A percentile compares a stretch with the other conserved stretches of the same genome.
Evolutionary conservation across 2,329 filamentous ascomycete species (phyloP).

Genomic region (Aspergillus flavus): DNA sequence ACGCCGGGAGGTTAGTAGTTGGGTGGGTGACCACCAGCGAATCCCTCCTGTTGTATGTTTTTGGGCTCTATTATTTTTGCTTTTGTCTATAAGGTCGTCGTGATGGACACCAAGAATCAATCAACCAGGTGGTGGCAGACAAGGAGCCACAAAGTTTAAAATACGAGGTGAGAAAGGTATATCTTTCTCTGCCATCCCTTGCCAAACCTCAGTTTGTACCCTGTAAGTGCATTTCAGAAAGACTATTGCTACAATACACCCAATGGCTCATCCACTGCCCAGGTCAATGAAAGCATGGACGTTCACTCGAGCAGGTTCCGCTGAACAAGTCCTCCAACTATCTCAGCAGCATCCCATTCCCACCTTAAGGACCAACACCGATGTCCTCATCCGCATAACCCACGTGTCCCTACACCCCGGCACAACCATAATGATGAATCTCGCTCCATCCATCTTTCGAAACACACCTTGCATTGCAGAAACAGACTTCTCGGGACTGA

Average conservation of each 20-base stretch:
- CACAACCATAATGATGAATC: constrained; percentile 4
- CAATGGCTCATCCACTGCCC: neutral
- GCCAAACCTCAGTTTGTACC: neutral
- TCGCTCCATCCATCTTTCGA: neutral
- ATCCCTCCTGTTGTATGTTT: too few relatives aligned
- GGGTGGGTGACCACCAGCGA: too few relatives aligned
- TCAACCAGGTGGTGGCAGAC: neutral
- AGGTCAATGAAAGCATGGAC: neutral
- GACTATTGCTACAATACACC: neutral
- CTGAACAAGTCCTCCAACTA: neutral
- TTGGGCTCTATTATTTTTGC: too few relatives aligned
- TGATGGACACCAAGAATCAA: too few relatives aligned
- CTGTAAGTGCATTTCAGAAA: neutral
- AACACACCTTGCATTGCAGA: neutral
- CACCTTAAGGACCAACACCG: neutral
- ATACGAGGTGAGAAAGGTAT: neutral
- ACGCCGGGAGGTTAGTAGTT: too few relatives aligned
- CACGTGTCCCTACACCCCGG: constrained; percentile 3
- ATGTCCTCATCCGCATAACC: neutral
- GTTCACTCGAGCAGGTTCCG: neutral
- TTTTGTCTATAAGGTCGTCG: too few relatives aligned
- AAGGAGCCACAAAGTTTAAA: neutral
- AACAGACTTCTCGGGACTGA: neutral
- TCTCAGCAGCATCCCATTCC: neutral
- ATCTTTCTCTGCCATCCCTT: neutral